phyloP scores from a whole-genome alignment of 768 basidiomycete species.

The Boletus bicolor region DNA sequence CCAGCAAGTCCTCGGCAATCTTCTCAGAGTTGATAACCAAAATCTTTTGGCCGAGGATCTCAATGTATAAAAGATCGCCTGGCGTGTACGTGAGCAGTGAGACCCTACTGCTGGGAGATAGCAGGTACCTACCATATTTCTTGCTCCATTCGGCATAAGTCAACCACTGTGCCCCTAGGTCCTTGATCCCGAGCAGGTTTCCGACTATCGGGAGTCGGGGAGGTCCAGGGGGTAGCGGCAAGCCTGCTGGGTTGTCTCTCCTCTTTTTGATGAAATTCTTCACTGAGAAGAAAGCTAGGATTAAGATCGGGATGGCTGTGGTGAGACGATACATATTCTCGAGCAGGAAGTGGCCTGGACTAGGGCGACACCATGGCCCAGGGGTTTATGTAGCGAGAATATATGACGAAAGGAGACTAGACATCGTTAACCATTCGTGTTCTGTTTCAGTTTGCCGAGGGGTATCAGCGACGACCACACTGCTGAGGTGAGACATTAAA shows the following conservation, averaged over 20 bases:
- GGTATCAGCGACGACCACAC: background rate
- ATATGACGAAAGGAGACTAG: background rate
- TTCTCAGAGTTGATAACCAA: slow-evolving; percentile 25
- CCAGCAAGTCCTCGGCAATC: slow-evolving; percentile 26
- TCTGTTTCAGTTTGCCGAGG: slow-evolving; percentile 13
- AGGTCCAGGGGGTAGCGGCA: slow-evolving; percentile 41
- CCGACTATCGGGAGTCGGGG: slow-evolving; percentile 34
- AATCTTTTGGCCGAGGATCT: slow-evolving; percentile 24
- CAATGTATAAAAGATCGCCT: slow-evolving; percentile 28
- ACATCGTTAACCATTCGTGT: background rate
- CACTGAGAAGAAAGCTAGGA: background rate
- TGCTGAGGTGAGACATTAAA: slow-evolving; percentile 8
- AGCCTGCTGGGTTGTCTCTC: slow-evolving; percentile 15
- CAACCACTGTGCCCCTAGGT: slow-evolving; percentile 37
- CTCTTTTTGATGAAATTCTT: slow-evolving; percentile 3
- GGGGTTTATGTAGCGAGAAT: background rate
- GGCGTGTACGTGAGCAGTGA: too few relatives aligned
- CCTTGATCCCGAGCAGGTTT: slow-evolving; percentile 42
- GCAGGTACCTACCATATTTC: slow-evolving; percentile 35
- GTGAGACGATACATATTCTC: slow-evolving; percentile 6
- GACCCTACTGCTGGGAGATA: too few relatives aligned
- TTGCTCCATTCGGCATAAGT: slow-evolving; percentile 42
- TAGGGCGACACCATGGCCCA: background rate
- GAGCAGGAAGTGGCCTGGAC: background rate
- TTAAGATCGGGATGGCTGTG: background rate